Conservation (phyloP, 176 grass and related monocot species). For the Olyra latifolia region DNA sequence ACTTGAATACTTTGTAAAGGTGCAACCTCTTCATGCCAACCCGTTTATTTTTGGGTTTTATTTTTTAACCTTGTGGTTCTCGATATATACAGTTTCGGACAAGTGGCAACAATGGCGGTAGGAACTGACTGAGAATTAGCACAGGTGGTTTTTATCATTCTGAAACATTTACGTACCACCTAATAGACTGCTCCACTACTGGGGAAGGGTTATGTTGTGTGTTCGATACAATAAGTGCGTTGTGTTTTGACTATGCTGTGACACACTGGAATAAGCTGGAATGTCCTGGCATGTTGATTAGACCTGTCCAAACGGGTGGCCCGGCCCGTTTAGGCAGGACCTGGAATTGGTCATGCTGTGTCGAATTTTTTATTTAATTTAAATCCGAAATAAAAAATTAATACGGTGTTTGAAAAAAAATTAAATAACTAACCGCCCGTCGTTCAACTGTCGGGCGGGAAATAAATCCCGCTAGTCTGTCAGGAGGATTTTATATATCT, state of each 20-base stretch:
- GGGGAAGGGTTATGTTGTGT: not conserved
- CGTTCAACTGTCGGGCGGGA: too few species aligned
- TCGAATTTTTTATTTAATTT: too few species aligned
- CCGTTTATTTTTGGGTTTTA: not conserved
- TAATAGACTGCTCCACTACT: not conserved
- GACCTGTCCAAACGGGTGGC: too few species aligned
- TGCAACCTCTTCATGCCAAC: not conserved
- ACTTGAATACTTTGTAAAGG: not conserved
- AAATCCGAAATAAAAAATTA: too few species aligned
- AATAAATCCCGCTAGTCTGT: too few species aligned
- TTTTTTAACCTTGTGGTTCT: constrained; percentile 13
- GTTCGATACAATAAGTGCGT: not conserved
- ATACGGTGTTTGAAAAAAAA: too few species aligned
- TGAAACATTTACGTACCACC: not conserved
- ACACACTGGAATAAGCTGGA: not conserved
- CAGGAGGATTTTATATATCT: too few species aligned
- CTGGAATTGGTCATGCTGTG: too few species aligned
- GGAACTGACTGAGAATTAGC: not conserved
- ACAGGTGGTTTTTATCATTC: not conserved
- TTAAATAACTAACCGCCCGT: too few species aligned
- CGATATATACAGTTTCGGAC: not conserved
- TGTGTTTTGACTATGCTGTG: not conserved
- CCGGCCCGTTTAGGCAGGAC: too few species aligned
- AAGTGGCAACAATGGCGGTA: not conserved
- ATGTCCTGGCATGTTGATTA: not conserved